phyloP scores from a whole-genome alignment of 768 basidiomycete genomes.

The Lentinula guzmanii region DNA sequence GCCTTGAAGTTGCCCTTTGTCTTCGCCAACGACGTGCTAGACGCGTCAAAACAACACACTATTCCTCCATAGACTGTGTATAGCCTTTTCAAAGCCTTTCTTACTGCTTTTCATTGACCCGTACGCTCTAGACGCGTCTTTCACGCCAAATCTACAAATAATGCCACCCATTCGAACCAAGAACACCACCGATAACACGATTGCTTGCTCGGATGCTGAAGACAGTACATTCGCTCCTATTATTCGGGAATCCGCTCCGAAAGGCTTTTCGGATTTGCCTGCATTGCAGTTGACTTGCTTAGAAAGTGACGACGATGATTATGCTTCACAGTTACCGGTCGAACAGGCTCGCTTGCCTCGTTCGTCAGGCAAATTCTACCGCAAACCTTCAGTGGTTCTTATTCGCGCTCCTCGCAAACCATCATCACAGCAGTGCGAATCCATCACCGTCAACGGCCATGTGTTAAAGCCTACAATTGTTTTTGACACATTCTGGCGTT shows the following conservation, averaged over 20 bases:
- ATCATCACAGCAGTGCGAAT: neutral
- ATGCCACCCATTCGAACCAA: neutral
- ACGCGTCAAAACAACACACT: neutral
- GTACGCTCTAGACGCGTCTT: neutral
- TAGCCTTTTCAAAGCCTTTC: neutral
- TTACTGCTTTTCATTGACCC: neutral
- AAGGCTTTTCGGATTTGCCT: neutral
- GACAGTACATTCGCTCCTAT: neutral
- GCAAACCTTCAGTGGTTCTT: neutral
- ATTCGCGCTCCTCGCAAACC: neutral
- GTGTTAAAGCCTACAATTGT: constrained; percentile 39
- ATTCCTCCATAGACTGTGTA: neutral
- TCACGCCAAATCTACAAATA: neutral
- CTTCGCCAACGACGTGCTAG: neutral
- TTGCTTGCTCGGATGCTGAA: neutral
- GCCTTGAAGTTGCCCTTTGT: neutral
- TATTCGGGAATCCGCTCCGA: neutral
- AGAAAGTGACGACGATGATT: neutral
- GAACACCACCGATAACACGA: neutral
- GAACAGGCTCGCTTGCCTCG: neutral
- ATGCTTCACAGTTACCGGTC: neutral
- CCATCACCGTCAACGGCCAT: constrained; percentile 31
- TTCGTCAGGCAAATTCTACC: neutral
- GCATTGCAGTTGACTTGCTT: neutral
- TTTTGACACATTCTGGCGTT: constrained; percentile 58